phyloP scores from a whole-genome alignment of 345 rosid species.

The Orychophragmus violaceus region DNA sequence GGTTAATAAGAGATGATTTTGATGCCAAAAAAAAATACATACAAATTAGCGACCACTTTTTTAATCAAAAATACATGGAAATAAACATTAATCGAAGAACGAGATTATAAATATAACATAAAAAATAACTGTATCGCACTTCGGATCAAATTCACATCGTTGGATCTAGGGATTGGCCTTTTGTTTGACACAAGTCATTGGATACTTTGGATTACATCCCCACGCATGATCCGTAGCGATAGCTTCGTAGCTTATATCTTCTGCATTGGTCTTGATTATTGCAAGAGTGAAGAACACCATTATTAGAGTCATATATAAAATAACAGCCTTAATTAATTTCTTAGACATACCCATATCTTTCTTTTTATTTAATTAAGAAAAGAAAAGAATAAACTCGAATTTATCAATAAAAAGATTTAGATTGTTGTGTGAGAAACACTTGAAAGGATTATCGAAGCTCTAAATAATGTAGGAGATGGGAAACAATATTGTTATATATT shows the following conservation, averaged over 20 bases:
- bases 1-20: no score
- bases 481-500: slow-evolving; percentile 8
- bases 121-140: background rate
- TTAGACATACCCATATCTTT: slow-evolving; percentile 3
- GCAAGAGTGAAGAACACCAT: slow-evolving; percentile 13
- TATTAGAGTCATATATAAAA: slow-evolving; percentile 6
- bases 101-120: background rate
- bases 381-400: background rate
- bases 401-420: background rate
- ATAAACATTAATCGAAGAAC: background rate
- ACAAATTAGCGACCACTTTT: no score
- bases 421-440: background rate
- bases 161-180: slow-evolving; percentile 1
- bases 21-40: no score
- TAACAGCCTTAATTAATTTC: background rate
- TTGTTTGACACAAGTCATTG: background rate
- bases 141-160: background rate
- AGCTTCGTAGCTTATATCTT: slow-evolving; percentile 9
- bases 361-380: background rate
- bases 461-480: slow-evolving; percentile 13
- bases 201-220: slow-evolving; percentile 22
- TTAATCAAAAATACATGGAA: no score
- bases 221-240: background rate
- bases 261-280: slow-evolving; percentile 22
- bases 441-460: background rate